phyloP scores from a whole-genome alignment of 2,329 filamentous ascomycete genomes.

The Beauveria australis region DNA sequence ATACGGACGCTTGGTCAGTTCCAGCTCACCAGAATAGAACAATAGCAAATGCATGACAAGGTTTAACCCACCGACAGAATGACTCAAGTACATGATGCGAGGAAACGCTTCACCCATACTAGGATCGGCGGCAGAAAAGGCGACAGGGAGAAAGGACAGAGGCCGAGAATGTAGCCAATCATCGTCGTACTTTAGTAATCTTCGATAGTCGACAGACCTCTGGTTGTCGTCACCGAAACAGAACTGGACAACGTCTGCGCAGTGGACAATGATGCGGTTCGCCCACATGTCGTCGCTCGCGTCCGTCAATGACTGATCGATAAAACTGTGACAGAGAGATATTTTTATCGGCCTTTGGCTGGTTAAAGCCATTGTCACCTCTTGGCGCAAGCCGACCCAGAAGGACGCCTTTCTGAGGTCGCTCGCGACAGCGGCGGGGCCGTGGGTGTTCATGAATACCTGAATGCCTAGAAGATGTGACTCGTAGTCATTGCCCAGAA shows the following conservation, averaged over 20 bases:
- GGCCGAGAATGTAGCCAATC: neutral
- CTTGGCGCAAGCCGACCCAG: constrained; percentile 50
- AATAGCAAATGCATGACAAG: neutral
- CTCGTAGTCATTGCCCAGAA: neutral
- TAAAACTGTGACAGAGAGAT: neutral
- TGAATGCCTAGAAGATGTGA: neutral
- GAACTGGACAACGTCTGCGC: constrained; percentile 55
- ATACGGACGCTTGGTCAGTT: neutral
- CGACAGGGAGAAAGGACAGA: neutral
- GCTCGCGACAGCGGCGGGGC: constrained; percentile 19
- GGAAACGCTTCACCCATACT: neutral
- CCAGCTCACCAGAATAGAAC: neutral
- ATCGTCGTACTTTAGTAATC: neutral
- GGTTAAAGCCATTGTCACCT: constrained; percentile 49
- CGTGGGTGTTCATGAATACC: neutral
- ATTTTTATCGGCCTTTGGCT: constrained; percentile 33
- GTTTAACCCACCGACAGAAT: neutral
- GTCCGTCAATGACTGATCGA: constrained; percentile 17
- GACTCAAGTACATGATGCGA: neutral
- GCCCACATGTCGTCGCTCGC: constrained; percentile 49
- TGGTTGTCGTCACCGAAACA: constrained; percentile 44
- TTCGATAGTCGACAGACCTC: neutral
- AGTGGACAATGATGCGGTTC: constrained; percentile 53
- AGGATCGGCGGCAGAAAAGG: neutral
- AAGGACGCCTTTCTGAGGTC: constrained; percentile 44